Percentiles rank a stretch among this genome's conserved stretches.
phyloP scores from a whole-genome alignment of 1,284 basidiomycete genomes.

The Trichosporon ovoides region DNA sequence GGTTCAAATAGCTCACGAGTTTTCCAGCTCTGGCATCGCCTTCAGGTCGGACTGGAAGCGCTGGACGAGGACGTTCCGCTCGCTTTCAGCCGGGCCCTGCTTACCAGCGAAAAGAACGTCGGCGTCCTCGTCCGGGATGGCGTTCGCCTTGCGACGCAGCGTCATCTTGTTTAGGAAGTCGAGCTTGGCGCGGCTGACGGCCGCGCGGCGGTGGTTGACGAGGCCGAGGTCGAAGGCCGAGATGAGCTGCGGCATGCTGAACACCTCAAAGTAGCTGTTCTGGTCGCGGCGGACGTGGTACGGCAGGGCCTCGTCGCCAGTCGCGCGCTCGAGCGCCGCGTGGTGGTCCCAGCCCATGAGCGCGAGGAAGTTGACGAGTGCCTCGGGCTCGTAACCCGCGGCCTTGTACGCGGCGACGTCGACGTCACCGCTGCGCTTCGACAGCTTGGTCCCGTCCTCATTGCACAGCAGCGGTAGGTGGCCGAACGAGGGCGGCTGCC shows the following conservation, averaged over 20 bases:
- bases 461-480: constrained; percentile 90
- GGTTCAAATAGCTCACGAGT: constrained; percentile 25
- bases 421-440: constrained; percentile 86
- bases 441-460: constrained; percentile 87
- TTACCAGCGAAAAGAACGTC: constrained; percentile 32
- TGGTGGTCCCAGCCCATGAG: constrained; percentile 83
- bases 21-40: constrained; percentile 27
- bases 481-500: constrained; percentile 72
- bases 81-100: constrained; percentile 11
- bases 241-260: constrained; percentile 39
- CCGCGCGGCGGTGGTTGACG: constrained; percentile 40
- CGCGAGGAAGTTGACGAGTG: constrained; percentile 87
- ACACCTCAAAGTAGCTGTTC: constrained; percentile 40
- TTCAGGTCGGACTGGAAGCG: constrained; percentile 38
- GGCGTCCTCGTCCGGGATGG: constrained; percentile 39
- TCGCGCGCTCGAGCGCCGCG: constrained; percentile 18
- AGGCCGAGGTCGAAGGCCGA: constrained; percentile 36
- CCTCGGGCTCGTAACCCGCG: constrained; percentile 83
- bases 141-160: constrained; percentile 37
- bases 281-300: constrained; percentile 39
- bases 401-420: constrained; percentile 69
- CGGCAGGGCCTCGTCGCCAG: constrained; percentile 23
- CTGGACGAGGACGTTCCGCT: constrained; percentile 25
- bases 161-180: constrained; percentile 49
- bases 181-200: constrained; percentile 42